Percentiles rank a stretch among this genome's conserved stretches.
These are phyloP conservation scores for Mitragyna speciosa DNA, from an alignment of 257 asterid genomes.

Conservation along the genomic window DNA sequence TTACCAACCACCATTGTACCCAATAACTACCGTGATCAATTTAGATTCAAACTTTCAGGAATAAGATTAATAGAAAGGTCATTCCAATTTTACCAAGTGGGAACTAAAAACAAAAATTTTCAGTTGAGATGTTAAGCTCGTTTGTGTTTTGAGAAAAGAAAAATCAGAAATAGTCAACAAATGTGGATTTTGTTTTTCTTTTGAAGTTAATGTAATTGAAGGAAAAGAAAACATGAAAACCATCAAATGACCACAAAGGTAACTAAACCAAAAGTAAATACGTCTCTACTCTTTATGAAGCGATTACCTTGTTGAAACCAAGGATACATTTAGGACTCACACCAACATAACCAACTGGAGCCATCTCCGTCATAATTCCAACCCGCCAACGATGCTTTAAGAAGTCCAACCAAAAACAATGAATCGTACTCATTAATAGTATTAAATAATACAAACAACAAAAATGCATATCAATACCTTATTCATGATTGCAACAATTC, in stretches of 20 bases:
- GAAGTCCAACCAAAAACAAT: conserved; percentile 24
- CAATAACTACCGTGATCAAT: no score
- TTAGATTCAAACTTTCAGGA: no score
- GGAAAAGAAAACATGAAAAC: background rate
- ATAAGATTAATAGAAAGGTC: no score
- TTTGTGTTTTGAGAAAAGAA: no score
- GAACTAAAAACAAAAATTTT: no score
- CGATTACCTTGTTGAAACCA: conserved; percentile 81
- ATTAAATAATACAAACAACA: no score
- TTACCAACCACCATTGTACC: no score
- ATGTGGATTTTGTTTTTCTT: no score
- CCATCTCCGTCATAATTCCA: conserved; percentile 92
- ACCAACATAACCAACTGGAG: conserved; percentile 96
- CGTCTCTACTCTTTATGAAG: background rate
- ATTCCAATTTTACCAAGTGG: no score
- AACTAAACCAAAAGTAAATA: background rate
- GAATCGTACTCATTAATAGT: background rate
- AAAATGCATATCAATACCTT: conserved; percentile 48
- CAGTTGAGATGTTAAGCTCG: no score
- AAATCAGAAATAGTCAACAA: no score
- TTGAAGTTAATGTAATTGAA: background rate
- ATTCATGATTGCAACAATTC: conserved; percentile 91
- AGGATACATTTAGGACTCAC: conserved; percentile 82
- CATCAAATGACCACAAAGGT: background rate
- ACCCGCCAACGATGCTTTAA: conserved; percentile 91